Evolutionary conservation across 2,329 filamentous ascomycete species (phyloP).

Genomic region (Byssochlamys sp.): DNA sequence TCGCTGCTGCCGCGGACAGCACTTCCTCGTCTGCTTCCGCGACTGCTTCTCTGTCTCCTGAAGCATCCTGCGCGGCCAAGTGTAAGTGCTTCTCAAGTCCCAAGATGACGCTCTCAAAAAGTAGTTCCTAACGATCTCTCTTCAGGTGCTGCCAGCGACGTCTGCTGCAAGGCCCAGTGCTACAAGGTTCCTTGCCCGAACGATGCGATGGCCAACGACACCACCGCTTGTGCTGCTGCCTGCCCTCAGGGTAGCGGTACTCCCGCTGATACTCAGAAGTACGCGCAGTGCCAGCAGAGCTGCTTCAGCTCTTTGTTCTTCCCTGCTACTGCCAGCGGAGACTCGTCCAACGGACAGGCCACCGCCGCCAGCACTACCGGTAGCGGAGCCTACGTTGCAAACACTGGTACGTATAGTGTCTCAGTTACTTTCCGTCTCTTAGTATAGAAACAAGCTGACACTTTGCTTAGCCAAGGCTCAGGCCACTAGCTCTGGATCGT

Average conservation of each 20-base stretch:
- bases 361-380: slow-evolving; percentile 12
- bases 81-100: slow-evolving; percentile 21
- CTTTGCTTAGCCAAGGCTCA: slow-evolving; percentile 7
- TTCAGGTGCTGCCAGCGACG: slow-evolving; percentile 34
- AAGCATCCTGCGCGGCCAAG: slow-evolving; percentile 24
- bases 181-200: slow-evolving; percentile 44
- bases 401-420: slow-evolving; percentile 3
- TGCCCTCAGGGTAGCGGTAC: slow-evolving; percentile 47
- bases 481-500: slow-evolving; percentile 7
- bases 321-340: slow-evolving; percentile 17
- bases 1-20: slow-evolving; percentile 34
- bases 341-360: slow-evolving; percentile 13
- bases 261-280: slow-evolving; percentile 36
- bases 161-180: slow-evolving; percentile 45
- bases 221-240: slow-evolving; percentile 42
- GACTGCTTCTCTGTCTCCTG: slow-evolving; percentile 23
- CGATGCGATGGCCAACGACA: slow-evolving; percentile 40
- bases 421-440: not conserved
- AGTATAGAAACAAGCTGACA: slow-evolving; percentile 1
- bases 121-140: not conserved
- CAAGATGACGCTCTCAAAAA: too few species aligned
- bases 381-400: slow-evolving; percentile 11
- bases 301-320: slow-evolving; percentile 45
- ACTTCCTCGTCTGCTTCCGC: slow-evolving; percentile 17
- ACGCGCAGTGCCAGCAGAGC: slow-evolving; percentile 38